Percentiles rank a stretch among this genome's conserved stretches.
Conservation (phyloP, 805 yeast species). For the Debaryomyces prosopidis region DNA sequence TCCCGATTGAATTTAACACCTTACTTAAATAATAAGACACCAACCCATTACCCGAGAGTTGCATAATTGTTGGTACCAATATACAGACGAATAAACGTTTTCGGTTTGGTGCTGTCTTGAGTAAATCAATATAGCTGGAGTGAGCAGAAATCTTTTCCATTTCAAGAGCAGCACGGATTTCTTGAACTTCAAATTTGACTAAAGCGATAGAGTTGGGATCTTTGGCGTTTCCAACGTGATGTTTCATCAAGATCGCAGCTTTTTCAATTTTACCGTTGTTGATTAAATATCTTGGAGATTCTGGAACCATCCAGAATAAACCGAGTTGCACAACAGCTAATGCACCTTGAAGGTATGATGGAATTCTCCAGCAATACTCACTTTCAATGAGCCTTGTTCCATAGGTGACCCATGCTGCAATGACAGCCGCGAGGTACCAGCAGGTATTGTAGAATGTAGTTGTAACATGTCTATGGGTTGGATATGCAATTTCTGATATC, state of each 20-base stretch:
- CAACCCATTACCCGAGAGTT: conserved; percentile 52
- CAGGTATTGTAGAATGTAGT: conserved; percentile 51
- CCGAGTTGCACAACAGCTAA: conserved; percentile 44
- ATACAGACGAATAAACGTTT: conserved; percentile 40
- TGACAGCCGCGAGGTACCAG: conserved; percentile 56
- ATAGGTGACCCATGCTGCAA: conserved; percentile 53
- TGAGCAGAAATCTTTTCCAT: conserved; percentile 34
- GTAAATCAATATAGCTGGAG: conserved; percentile 39
- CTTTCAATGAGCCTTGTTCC: conserved; percentile 37
- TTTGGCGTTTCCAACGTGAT: conserved; percentile 40
- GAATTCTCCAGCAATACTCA: conserved; percentile 54
- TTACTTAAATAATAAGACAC: conserved; percentile 51
- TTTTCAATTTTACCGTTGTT: conserved; percentile 41
- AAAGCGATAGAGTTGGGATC: conserved; percentile 26
- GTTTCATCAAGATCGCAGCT: conserved; percentile 42
- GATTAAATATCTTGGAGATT: conserved; percentile 48
- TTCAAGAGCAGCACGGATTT: conserved; percentile 40
- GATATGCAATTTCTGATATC: conserved; percentile 52
- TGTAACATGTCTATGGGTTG: conserved; percentile 41
- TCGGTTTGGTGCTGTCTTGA: conserved; percentile 38
- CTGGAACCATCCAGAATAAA: conserved; percentile 44
- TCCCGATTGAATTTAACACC: conserved; percentile 55
- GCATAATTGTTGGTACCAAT: conserved; percentile 39
- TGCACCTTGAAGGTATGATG: conserved; percentile 51
- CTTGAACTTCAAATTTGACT: conserved; percentile 40